Conservation (phyloP, 164 flowering plant species). For the Cinnamomum chago region DNA sequence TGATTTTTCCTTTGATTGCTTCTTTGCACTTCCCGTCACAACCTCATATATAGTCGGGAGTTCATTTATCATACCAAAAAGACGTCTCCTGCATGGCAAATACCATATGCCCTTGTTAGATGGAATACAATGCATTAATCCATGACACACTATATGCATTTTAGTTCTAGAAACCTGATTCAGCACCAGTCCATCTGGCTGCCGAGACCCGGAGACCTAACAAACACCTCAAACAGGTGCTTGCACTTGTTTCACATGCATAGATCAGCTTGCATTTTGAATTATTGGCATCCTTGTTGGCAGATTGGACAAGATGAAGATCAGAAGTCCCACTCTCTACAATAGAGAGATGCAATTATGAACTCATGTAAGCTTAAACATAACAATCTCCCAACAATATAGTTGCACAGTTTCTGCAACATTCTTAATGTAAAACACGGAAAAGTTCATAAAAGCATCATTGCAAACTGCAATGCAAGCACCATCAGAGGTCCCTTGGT, state of each 20-base stretch:
- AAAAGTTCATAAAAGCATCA: background rate
- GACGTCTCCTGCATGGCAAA: slow-evolving; percentile 60
- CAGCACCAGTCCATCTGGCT: background rate
- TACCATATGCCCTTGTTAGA: background rate
- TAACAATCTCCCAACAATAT: background rate
- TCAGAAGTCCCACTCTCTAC: background rate
- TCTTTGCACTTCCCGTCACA: slow-evolving; percentile 69
- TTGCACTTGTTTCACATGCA: too few species aligned
- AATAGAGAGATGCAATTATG: background rate
- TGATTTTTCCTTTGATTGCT: slow-evolving; percentile 65
- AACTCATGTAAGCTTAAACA: background rate
- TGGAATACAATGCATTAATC: background rate
- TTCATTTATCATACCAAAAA: slow-evolving; percentile 80
- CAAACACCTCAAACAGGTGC: background rate
- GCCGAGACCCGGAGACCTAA: background rate
- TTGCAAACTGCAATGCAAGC: background rate
- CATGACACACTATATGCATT: background rate
- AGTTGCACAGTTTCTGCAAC: background rate
- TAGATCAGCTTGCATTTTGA: background rate
- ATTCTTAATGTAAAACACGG: background rate
- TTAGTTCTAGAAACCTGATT: background rate
- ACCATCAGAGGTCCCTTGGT: background rate
- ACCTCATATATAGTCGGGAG: slow-evolving; percentile 82
- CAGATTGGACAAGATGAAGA: background rate
- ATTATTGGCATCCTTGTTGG: background rate